These are phyloP conservation scores for Isoetes taiwanensis DNA, from an alignment of 75 land plant genomes.

Conservation along the genomic window DNA sequence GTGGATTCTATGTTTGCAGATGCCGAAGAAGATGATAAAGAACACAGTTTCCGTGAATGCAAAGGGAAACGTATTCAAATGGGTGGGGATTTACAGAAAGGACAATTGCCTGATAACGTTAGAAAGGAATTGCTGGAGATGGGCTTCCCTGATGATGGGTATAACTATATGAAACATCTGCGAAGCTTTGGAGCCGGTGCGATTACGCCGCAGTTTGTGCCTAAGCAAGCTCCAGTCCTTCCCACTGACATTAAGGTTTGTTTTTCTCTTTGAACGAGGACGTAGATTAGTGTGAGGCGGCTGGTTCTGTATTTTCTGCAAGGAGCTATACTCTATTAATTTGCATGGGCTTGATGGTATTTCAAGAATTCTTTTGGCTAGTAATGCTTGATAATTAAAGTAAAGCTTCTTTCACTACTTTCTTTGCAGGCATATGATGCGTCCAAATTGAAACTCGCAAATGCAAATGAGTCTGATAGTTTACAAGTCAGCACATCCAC, in stretches of 20 bases:
- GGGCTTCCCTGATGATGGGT: conserved; percentile 94
- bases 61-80: too few relatives aligned
- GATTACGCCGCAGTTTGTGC: conserved; percentile 39
- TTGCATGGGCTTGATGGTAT: neutral
- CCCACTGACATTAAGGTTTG: conserved; percentile 70
- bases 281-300: neutral
- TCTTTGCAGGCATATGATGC: conserved; percentile 77
- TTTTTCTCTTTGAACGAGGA: neutral
- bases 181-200: conserved; percentile 53
- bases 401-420: neutral
- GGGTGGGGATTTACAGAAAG: neutral
- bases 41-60: too few relatives aligned
- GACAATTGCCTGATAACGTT: conserved; percentile 44
- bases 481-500: conserved; percentile 26
- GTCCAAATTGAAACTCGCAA: conserved; percentile 30
- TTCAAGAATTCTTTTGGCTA: neutral
- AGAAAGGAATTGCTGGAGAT: conserved; percentile 79
- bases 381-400: neutral
- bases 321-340: neutral
- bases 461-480: conserved; percentile 12
- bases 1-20: conserved; percentile 51
- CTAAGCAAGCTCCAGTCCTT: conserved; percentile 30
- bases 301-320: neutral
- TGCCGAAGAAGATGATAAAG: conserved; percentile 39
- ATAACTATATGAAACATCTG: conserved; percentile 69